phyloP scores from a whole-genome alignment of 2,329 filamentous ascomycete species.

The Pseudocercospora pini-densiflorae region DNA sequence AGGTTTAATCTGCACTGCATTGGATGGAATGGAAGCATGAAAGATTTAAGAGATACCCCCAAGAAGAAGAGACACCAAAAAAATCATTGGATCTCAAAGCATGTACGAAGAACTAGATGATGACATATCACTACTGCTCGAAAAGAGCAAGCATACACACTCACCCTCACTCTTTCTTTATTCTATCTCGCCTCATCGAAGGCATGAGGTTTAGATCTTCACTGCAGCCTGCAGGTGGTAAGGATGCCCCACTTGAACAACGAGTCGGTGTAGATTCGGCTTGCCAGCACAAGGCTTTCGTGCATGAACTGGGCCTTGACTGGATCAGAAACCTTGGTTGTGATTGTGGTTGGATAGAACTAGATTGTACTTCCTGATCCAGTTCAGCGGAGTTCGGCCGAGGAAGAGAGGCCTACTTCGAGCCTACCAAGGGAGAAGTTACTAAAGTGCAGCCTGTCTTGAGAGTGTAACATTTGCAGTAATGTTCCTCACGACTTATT shows the following conservation, averaged over 20 bases:
- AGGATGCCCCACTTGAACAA: background rate
- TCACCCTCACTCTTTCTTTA: background rate
- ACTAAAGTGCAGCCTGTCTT: too few relatives aligned
- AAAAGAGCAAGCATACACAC: background rate
- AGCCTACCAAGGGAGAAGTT: too few relatives aligned
- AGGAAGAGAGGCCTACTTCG: background rate
- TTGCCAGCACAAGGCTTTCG: background rate
- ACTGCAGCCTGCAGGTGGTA: background rate
- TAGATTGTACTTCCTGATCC: background rate
- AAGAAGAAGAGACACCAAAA: background rate
- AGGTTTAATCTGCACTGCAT: background rate
- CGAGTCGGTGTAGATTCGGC: slow-evolving; percentile 3
- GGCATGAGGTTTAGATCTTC: background rate
- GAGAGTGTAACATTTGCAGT: too few relatives aligned
- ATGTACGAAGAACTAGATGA: background rate
- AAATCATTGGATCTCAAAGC: background rate
- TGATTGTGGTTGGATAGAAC: background rate
- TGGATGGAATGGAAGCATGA: background rate
- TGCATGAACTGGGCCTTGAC: background rate
- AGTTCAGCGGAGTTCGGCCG: background rate
- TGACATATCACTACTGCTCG: too few relatives aligned
- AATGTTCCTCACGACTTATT: background rate
- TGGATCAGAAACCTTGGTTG: background rate
- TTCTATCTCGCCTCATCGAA: background rate
- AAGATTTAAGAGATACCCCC: background rate